These are phyloP conservation scores for Vitrella brassicaformis DNA, from an alignment of 73 alveolate species.

Conservation along the genomic window DNA sequence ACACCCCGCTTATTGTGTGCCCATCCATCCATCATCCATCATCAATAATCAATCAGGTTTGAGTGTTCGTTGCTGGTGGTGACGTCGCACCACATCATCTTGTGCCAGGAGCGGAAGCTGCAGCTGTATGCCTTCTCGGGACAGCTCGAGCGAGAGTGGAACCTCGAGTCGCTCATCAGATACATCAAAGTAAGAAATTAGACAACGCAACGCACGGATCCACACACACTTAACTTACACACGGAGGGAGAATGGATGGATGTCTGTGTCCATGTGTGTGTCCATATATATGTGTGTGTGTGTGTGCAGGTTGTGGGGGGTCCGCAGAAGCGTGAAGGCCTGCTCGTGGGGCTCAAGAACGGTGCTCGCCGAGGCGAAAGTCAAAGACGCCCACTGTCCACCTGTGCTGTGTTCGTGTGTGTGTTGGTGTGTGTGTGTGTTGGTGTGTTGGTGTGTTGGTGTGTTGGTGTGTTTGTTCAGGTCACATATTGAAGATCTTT, in stretches of 20 bases:
- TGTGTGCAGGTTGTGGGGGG: slow-evolving; percentile 89
- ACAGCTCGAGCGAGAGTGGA: slow-evolving; percentile 85
- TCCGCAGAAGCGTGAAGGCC: slow-evolving; percentile 85
- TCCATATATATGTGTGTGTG: not conserved
- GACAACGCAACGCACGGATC: not conserved
- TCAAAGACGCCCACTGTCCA: not conserved
- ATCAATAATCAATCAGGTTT: too few species aligned
- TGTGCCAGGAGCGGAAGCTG: slow-evolving; percentile 55
- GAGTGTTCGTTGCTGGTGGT: slow-evolving; percentile 65
- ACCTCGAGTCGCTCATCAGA: slow-evolving; percentile 73
- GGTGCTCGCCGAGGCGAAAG: slow-evolving; percentile 33
- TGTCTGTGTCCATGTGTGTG: not conserved
- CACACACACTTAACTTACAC: not conserved
- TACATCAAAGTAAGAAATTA: not conserved
- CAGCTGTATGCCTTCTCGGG: slow-evolving; percentile 62
- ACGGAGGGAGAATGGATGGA: not conserved
- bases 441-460: not conserved
- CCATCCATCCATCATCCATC: too few species aligned
- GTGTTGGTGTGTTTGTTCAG: not conserved
- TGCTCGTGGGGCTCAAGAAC: slow-evolving; percentile 73
- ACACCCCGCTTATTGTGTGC: too few species aligned
- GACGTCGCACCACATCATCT: slow-evolving; percentile 57
- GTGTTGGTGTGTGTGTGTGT: not conserved
- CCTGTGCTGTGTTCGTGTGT: not conserved
- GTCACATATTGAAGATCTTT: slow-evolving; percentile 54